These are phyloP conservation scores for Eleusine indica DNA, from an alignment of 176 grass and related monocot genomes.

Conservation along the genomic window DNA sequence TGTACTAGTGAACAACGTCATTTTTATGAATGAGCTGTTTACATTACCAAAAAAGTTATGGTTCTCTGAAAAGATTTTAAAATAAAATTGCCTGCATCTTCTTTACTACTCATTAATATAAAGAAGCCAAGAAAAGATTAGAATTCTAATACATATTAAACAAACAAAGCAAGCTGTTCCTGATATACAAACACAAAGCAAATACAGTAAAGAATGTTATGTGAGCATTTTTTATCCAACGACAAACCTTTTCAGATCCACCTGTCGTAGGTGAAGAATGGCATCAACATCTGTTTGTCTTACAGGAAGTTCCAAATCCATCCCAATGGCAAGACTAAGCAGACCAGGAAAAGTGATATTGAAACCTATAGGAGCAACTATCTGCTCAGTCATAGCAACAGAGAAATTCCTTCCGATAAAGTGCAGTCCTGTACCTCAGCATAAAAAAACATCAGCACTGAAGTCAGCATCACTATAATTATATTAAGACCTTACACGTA, in stretches of 20 bases:
- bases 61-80: too few species aligned
- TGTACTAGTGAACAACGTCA: too few species aligned
- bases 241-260: slow-evolving; percentile 66
- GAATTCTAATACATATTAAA: too few species aligned
- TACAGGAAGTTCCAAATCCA: slow-evolving; percentile 54
- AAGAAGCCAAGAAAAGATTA: too few species aligned
- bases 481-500: background rate
- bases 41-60: too few species aligned
- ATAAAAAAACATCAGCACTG: background rate
- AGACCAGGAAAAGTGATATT: slow-evolving; percentile 69
- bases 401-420: slow-evolving; percentile 65
- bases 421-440: slow-evolving; percentile 42
- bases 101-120: too few species aligned
- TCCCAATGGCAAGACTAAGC: slow-evolving; percentile 54
- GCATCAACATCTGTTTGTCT: slow-evolving; percentile 32
- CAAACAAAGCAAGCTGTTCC: too few species aligned
- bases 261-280: slow-evolving; percentile 42
- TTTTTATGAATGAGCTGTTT: too few species aligned
- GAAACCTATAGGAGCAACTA: slow-evolving; percentile 66
- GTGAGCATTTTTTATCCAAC: background rate
- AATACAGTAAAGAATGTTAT: too few species aligned
- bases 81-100: too few species aligned
- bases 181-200: too few species aligned
- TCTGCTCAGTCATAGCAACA: slow-evolving; percentile 43
- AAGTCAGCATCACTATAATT: background rate